phyloP scores from a whole-genome alignment of 1,284 basidiomycete genomes.

The Ceratobasidium sp. region DNA sequence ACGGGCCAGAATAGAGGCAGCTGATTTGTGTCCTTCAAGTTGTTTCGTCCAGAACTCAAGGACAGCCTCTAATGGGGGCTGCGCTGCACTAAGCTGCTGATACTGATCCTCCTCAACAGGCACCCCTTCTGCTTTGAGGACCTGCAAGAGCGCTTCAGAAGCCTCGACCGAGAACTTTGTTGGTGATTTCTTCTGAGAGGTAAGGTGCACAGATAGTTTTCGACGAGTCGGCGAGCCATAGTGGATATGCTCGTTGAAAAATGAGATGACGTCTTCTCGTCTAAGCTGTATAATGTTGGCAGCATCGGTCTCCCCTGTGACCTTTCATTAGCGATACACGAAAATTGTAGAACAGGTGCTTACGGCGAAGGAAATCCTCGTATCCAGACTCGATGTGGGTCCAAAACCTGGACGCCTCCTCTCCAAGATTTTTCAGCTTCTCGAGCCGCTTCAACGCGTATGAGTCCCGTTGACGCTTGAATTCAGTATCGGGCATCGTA shows the following conservation, averaged over 20 bases:
- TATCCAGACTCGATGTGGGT: conserved; percentile 75
- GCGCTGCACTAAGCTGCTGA: conserved; percentile 57
- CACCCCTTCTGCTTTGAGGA: conserved; percentile 62
- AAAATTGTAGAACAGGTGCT: conserved; percentile 50
- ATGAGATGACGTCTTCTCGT: conserved; percentile 77
- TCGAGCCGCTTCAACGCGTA: conserved; percentile 75
- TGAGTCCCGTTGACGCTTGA: conserved; percentile 67
- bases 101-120: conserved; percentile 60
- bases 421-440: conserved; percentile 70
- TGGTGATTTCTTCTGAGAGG: conserved; percentile 64
- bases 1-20: conserved; percentile 55
- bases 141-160: conserved; percentile 66
- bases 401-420: conserved; percentile 73
- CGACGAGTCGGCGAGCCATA: conserved; percentile 70
- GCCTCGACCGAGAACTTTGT: conserved; percentile 71
- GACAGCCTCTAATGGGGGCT: conserved; percentile 61
- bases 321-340: conserved; percentile 43
- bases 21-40: conserved; percentile 59
- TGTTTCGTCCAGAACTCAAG: conserved; percentile 63
- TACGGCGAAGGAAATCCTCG: conserved; percentile 75
- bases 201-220: conserved; percentile 83
- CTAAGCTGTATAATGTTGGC: conserved; percentile 66
- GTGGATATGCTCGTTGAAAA: conserved; percentile 77
- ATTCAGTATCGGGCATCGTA: conserved; percentile 65
- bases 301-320: conserved; percentile 70